Conservation (phyloP, 2,329 filamentous ascomycete species). For the Botrytis elliptica region DNA sequence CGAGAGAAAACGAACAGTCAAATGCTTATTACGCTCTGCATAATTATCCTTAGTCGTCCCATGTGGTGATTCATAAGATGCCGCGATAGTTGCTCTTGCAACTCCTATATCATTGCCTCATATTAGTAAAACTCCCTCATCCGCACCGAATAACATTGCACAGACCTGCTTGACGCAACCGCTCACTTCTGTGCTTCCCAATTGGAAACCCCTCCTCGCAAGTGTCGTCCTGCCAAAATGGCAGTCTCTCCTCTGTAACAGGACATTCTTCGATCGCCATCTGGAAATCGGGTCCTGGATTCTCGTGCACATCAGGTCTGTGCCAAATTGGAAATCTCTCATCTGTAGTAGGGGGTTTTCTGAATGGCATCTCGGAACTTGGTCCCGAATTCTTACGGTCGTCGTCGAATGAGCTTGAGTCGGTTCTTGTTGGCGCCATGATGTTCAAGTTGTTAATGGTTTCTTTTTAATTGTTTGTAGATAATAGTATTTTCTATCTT, state of each 20-base stretch:
- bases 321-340: neutral
- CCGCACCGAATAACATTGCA: too few species aligned
- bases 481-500: neutral
- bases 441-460: neutral
- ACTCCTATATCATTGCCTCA: conserved; percentile 35
- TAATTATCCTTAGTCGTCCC: conserved; percentile 43
- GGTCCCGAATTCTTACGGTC: neutral
- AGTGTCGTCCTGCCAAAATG: neutral
- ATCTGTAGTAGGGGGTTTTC: neutral
- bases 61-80: conserved; percentile 42
- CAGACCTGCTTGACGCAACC: neutral
- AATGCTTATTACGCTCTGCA: conserved; percentile 41
- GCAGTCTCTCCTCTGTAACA: neutral
- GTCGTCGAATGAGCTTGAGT: neutral
- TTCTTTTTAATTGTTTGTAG: neutral
- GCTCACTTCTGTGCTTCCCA: too few species aligned
- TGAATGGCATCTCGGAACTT: neutral
- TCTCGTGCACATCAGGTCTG: neutral
- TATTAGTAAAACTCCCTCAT: neutral
- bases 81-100: conserved; percentile 45
- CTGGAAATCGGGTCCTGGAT: neutral
- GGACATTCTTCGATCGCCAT: neutral
- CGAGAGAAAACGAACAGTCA: conserved; percentile 31
- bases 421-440: neutral
- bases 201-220: neutral